Conservation (phyloP, 148 eudicot species). For the Silene conica region DNA sequence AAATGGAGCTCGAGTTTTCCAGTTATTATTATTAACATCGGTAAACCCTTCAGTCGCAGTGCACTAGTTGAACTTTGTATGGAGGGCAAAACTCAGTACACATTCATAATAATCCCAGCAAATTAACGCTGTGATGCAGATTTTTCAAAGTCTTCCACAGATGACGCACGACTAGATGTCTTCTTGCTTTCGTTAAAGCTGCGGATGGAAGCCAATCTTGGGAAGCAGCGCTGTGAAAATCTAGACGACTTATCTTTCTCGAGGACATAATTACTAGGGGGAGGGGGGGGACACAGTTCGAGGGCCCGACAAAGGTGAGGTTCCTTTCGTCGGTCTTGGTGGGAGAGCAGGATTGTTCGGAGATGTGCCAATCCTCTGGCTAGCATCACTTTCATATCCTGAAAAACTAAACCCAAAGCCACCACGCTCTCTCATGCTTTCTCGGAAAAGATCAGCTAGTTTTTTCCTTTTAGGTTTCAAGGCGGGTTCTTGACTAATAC, state of each 20-base stretch:
- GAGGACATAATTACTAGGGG: constrained; percentile 22
- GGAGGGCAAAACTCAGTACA: not conserved
- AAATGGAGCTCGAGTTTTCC: not conserved
- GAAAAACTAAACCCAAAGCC: constrained; percentile 12
- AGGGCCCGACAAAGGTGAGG: constrained; percentile 29
- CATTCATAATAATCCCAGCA: not conserved
- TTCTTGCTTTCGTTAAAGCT: constrained; percentile 45
- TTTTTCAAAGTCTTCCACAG: constrained; percentile 19
- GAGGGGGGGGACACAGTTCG: constrained; percentile 24
- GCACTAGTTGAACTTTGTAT: not conserved
- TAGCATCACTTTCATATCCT: constrained; percentile 16
- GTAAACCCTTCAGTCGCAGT: constrained; percentile 8
- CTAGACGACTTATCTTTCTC: constrained; percentile 29
- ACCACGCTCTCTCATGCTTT: constrained; percentile 43
- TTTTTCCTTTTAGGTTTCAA: constrained; percentile 35
- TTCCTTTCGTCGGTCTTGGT: constrained; percentile 27
- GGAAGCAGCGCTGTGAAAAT: constrained; percentile 53
- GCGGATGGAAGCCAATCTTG: constrained; percentile 45
- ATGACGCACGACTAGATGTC: constrained; percentile 28
- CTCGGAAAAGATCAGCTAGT: constrained; percentile 59
- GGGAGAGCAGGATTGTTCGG: constrained; percentile 13
- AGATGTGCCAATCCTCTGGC: constrained; percentile 13
- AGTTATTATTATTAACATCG: constrained; percentile 5
- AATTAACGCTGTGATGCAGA: not conserved
- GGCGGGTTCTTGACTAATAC: constrained; percentile 22